Percentiles rank a stretch among this genome's conserved stretches.
These are phyloP conservation scores for Pythium diclinum DNA, from an alignment of 352 stramenopile genomes.

Conservation along the genomic window DNA sequence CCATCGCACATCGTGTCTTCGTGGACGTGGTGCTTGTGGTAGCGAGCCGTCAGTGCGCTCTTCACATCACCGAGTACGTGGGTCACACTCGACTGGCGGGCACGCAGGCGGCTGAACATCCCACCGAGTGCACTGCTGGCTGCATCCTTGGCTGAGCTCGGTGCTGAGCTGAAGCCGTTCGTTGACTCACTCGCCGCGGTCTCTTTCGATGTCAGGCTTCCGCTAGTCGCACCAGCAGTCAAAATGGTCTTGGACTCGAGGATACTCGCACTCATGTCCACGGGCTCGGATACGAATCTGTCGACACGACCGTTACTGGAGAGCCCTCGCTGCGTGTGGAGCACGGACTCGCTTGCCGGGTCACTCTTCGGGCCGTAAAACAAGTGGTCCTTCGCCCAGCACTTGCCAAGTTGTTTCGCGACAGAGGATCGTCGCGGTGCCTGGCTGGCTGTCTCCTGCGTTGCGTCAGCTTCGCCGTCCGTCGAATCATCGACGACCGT, in stretches of 20 bases:
- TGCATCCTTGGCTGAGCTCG: slow-evolving; percentile 25
- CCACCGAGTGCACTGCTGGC: slow-evolving; percentile 26
- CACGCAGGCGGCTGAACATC: slow-evolving; percentile 48
- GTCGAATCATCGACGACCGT: slow-evolving; percentile 15
- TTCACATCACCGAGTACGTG: slow-evolving; percentile 63
- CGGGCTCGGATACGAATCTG: slow-evolving; percentile 53
- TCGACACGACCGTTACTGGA: slow-evolving; percentile 33
- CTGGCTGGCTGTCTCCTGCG: slow-evolving; percentile 16
- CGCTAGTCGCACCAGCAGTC: background rate
- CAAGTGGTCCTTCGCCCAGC: slow-evolving; percentile 56
- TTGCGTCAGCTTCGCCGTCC: slow-evolving; percentile 16
- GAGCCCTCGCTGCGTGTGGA: slow-evolving; percentile 43
- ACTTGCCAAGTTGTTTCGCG: slow-evolving; percentile 21
- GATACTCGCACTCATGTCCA: slow-evolving; percentile 56
- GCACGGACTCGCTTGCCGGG: slow-evolving; percentile 50
- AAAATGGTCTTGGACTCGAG: slow-evolving; percentile 61
- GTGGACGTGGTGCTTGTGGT: slow-evolving; percentile 68
- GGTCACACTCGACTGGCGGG: slow-evolving; percentile 40
- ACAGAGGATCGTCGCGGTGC: background rate
- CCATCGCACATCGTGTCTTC: slow-evolving; percentile 78
- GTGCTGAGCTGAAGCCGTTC: slow-evolving; percentile 9
- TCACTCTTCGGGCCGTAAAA: slow-evolving; percentile 71
- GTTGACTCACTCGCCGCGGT: background rate
- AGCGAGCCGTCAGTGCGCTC: slow-evolving; percentile 42
- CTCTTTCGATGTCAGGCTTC: background rate